Evolutionary conservation across 176 grass and related monocot species (phyloP), one percentile per base, ranked within the genome.

Genomic region (Poa pratensis): DNA sequence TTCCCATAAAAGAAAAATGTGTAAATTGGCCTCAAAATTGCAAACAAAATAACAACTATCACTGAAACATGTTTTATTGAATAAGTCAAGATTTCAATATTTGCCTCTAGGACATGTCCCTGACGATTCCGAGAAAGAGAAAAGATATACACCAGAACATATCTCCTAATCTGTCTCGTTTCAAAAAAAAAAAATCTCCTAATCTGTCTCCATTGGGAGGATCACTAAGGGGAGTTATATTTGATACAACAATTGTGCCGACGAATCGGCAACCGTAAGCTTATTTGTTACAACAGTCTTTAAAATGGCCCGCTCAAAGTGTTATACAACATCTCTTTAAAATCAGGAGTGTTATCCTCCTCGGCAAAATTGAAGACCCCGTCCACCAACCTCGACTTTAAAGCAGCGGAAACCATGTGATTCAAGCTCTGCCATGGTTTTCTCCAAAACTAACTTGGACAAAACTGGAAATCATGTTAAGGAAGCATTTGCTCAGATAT

Each of bases 301-400:
- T 16, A 32, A 65, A 65, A 15, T 2, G 16, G 26, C 6, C 62
- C 27, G 7, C 55, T 46, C 72, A 14, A 24, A 84, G 5, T 57
- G 72, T 52, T 69, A 54, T 90, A 87, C 67, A 86, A 46, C 73
- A 83, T 83, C 19, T 68, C 73, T 35, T 22, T 52, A 80, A 66
- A n/a, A 81, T 27, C 14, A 63, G 7, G 59, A 60, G 60, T 12
- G 46, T 73, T 81, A 89, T 61, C 73, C 80, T 61, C 73, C 83
- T 77, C 43, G 78, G 22, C 51, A 79, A 64, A 95, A 72, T 85
- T 98, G 85, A 26, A 98, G 83, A 40, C 96, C 96, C 83, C 24
- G 75, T 46, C 96, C 96, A 84, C 96, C 96, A 59, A 90, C 96
- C 81, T 89, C 83, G 34, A 90, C 93, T 86, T 82, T 89, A 42